Base-by-base conservation (phyloP, 202 grass and related monocot genomes). In the Schoenoplectus triqueter region DNA sequence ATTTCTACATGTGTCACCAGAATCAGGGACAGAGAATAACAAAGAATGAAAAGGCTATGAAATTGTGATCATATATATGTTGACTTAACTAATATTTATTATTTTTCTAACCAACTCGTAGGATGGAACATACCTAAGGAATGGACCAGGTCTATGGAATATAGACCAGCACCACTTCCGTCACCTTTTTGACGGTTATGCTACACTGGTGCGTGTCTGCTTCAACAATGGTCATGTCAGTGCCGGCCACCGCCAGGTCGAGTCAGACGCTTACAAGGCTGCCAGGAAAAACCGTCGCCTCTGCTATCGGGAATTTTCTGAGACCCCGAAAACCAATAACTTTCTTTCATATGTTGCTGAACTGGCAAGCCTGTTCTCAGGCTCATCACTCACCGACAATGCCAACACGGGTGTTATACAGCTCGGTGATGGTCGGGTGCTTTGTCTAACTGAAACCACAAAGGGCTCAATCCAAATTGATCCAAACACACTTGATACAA, bases 181-280 rank as follows among this genome's bases (percentile, higher is more conserved):
- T 2, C 96, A 99, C 88, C 89, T 99, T 57, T 99, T 99, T 85
- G 96, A 99, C 75, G 96, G 96, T 40, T 99, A 96, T 88, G 96
- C 96, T 9, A 99, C 87, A 40, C 90, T 99, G n/a, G 92, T 99
- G 55, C 96, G 96, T 81, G 85, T 96, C 47, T 91, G 86, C 21
- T 94, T 99, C 88, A 71, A 81, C 73, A 20, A 69, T 69, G 96
- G 93, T 0, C 82, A 78, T 15, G 90, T 85, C 70, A 73, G 72
- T 80, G 93, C 90, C 74, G 78, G 90, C 22, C 96, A 99, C 82
- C 90, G 96, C 0, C 96, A 99, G 88, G 85, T 99, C 73, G 91
- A 99, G 88, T 99, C 96, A 52, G 90, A 94, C 44, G 93, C 96
- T 5, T 99, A 99, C 96, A 94, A 88, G 86, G 91, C 91, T 41